Percentiles rank a stretch among this genome's conserved stretches.
Evolutionary conservation across 2,329 filamentous ascomycete genomes (phyloP).

Genomic region (Aspergillus fijiensis): DNA sequence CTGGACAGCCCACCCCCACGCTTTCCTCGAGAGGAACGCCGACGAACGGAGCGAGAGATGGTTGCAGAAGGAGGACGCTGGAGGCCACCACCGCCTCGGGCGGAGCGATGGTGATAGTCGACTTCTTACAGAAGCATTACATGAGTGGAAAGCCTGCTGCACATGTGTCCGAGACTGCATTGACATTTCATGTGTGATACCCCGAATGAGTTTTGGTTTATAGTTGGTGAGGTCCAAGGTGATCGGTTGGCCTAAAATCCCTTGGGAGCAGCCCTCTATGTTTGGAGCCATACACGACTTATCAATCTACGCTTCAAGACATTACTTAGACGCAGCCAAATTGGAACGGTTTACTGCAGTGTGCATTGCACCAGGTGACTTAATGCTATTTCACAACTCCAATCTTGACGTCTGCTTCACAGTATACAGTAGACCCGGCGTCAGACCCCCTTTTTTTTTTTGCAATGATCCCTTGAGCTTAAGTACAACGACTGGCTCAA

Average conservation of each 20-base stretch:
- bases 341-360: too few relatives aligned
- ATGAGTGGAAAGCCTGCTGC: background rate
- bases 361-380: background rate
- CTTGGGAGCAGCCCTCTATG: too few relatives aligned
- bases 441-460: too few relatives aligned
- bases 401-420: background rate
- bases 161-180: background rate
- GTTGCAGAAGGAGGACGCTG: slow-evolving; percentile 21
- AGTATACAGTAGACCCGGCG: background rate
- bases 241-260: too few relatives aligned
- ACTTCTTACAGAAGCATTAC: background rate
- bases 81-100: slow-evolving; percentile 8
- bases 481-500: background rate
- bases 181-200: background rate
- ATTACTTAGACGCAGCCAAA: too few relatives aligned
- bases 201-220: background rate
- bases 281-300: too few relatives aligned
- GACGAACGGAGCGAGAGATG: slow-evolving; percentile 29
- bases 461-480: background rate
- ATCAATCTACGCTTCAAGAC: too few relatives aligned
- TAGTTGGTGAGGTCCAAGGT: too few relatives aligned
- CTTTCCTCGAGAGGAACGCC: slow-evolving; percentile 21
- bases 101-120: slow-evolving; percentile 15
- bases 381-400: background rate
- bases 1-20: slow-evolving; percentile 22